phyloP scores from a whole-genome alignment of 1,139 yeast species.

The Pichia sp. region DNA sequence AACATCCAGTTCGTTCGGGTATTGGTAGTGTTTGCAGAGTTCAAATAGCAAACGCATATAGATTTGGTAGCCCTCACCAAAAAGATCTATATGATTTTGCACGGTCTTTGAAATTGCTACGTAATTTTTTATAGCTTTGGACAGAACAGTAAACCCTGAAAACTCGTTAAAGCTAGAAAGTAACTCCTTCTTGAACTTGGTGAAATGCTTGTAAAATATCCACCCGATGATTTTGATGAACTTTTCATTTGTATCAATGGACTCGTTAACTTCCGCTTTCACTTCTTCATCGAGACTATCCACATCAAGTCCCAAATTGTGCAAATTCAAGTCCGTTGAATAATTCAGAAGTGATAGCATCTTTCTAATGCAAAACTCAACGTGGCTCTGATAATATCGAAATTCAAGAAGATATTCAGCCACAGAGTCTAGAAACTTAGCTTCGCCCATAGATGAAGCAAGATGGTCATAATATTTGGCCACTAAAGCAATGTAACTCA shows the following conservation, averaged over 20 bases:
- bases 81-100: conserved; percentile 21
- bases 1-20: conserved; percentile 34
- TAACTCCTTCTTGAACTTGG: conserved; percentile 32
- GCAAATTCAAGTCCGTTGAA: conserved; percentile 31
- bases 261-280: conserved; percentile 15
- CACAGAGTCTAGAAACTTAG: conserved; percentile 1
- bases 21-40: conserved; percentile 39
- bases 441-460: conserved; percentile 21
- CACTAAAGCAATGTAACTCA: conserved; percentile 25
- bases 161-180: conserved; percentile 42
- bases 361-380: conserved; percentile 39
- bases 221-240: conserved; percentile 35
- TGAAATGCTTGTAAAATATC: conserved; percentile 41
- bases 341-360: conserved; percentile 33
- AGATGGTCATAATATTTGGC: conserved; percentile 24
- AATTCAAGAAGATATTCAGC: conserved; percentile 29
- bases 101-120: conserved; percentile 16
- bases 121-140: conserved; percentile 21
- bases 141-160: conserved; percentile 36
- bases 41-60: conserved; percentile 48
- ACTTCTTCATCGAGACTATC: conserved; percentile 13
- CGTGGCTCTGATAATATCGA: conserved; percentile 29
- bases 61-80: conserved; percentile 29
- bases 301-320: conserved; percentile 31
- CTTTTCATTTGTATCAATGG: conserved; percentile 22